Conservation (phyloP, 2,329 filamentous ascomycete species). For the Pyrenochaeta sp. region DNA sequence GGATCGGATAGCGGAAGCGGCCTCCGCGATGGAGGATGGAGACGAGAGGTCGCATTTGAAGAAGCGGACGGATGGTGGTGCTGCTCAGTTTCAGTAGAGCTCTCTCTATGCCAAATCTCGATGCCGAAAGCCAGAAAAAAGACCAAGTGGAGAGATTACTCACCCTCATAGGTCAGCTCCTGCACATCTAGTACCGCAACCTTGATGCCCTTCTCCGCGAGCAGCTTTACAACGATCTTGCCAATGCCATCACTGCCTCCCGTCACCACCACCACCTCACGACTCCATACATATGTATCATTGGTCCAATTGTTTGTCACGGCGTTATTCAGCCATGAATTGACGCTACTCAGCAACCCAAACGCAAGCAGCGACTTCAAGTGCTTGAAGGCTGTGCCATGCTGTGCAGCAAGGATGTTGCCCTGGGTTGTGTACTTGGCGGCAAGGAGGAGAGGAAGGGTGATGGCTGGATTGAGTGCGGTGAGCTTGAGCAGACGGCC, state of each 20-base stretch:
- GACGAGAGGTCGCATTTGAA: constrained; percentile 76
- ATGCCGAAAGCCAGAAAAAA: no score
- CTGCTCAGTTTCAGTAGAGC: constrained; percentile 35
- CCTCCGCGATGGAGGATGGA: constrained; percentile 60
- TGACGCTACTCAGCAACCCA: constrained; percentile 60
- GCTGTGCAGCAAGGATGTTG: constrained; percentile 58
- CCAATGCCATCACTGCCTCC: constrained; percentile 80
- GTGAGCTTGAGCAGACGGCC: constrained; percentile 66
- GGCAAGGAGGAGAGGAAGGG: constrained; percentile 70
- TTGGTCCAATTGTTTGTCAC: constrained; percentile 60
- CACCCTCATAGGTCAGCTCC: constrained; percentile 62
- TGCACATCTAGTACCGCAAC: constrained; percentile 78
- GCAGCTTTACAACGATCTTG: constrained; percentile 67
- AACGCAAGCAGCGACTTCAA: constrained; percentile 64
- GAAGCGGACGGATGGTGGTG: constrained; percentile 66
- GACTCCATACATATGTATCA: constrained; percentile 70
- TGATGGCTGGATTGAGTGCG: constrained; percentile 69
- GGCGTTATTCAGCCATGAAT: constrained; percentile 61
- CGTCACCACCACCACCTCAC: constrained; percentile 76
- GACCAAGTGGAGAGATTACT: background rate
- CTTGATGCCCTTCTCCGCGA: constrained; percentile 71
- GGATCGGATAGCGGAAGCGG: constrained; percentile 62
- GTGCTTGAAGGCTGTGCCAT: constrained; percentile 62
- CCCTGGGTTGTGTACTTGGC: constrained; percentile 71
- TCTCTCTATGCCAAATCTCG: background rate